Conservation (phyloP, 202 grass and related monocot genomes). For the Panicum virgatum region DNA sequence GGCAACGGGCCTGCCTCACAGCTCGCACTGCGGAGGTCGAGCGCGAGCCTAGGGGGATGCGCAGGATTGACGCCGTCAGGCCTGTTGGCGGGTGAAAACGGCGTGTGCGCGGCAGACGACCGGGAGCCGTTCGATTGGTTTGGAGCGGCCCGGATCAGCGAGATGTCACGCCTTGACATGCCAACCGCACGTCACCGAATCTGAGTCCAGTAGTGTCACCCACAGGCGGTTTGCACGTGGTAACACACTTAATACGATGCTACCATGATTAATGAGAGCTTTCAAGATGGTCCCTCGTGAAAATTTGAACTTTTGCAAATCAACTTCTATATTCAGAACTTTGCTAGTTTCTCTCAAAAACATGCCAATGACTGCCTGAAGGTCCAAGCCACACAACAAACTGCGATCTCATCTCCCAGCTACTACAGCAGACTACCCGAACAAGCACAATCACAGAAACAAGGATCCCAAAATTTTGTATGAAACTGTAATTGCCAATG, state of each 20-base stretch:
- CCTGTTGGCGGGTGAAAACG: too few species aligned
- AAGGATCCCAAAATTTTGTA: not conserved
- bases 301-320: not conserved
- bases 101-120: too few species aligned
- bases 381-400: not conserved
- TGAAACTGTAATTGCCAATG: not conserved
- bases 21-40: too few species aligned
- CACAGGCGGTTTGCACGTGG: not conserved
- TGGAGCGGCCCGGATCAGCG: too few species aligned
- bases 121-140: too few species aligned
- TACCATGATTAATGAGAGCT: not conserved
- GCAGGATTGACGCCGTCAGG: too few species aligned
- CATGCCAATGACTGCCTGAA: not conserved
- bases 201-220: not conserved
- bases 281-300: not conserved
- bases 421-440: not conserved
- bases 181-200: too few species aligned
- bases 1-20: too few species aligned
- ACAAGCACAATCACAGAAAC: not conserved
- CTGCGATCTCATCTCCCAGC: not conserved
- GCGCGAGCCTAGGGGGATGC: too few species aligned
- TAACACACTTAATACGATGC: not conserved
- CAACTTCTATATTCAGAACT: not conserved
- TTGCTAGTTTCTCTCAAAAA: not conserved
- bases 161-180: too few species aligned